A percentile compares a stretch with the other conserved stretches of the same genome.
These are phyloP conservation scores for Podaxis rugospora DNA, from an alignment of 768 basidiomycete species.

Conservation along the genomic window DNA sequence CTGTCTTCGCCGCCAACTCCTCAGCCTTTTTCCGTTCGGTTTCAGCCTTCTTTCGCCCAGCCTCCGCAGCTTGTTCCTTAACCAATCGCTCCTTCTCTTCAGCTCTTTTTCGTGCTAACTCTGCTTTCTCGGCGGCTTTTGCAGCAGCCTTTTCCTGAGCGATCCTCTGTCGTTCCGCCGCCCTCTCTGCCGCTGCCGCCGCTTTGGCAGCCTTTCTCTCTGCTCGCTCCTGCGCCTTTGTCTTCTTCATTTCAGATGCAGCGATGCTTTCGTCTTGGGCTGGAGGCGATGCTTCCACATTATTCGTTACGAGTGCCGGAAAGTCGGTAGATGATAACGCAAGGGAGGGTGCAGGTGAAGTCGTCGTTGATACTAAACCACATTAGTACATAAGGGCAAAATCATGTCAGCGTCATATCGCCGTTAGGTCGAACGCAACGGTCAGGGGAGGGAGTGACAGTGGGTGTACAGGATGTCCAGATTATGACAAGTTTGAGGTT, in stretches of 20 bases:
- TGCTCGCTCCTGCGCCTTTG: slow-evolving; percentile 8
- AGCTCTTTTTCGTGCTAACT: slow-evolving; percentile 54
- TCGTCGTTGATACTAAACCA: slow-evolving; percentile 37
- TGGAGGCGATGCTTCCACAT: slow-evolving; percentile 25
- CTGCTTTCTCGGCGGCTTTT: slow-evolving; percentile 62
- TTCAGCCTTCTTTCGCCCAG: slow-evolving; percentile 39
- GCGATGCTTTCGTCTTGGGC: slow-evolving; percentile 11
- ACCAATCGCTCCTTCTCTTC: slow-evolving; percentile 43
- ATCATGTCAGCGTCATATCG: slow-evolving; percentile 43
- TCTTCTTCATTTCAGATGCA: not conserved
- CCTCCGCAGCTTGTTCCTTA: slow-evolving; percentile 54
- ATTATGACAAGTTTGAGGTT: slow-evolving; percentile 20
- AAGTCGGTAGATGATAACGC: slow-evolving; percentile 70
- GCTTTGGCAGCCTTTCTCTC: slow-evolving; percentile 15
- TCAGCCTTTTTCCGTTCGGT: slow-evolving; percentile 34
- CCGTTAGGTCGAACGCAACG: slow-evolving; percentile 40
- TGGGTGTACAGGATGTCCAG: slow-evolving; percentile 14
- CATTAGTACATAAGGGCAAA: slow-evolving; percentile 32
- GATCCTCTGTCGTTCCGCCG: slow-evolving; percentile 30
- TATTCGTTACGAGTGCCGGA: slow-evolving; percentile 54
- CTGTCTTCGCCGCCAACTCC: slow-evolving; percentile 25
- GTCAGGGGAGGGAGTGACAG: slow-evolving; percentile 40
- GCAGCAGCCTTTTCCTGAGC: slow-evolving; percentile 54
- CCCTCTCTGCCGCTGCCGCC: slow-evolving; percentile 27
- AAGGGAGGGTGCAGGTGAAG: slow-evolving; percentile 46